Base-by-base conservation (phyloP, 257 asterid genomes). In the Salvia splendens region DNA sequence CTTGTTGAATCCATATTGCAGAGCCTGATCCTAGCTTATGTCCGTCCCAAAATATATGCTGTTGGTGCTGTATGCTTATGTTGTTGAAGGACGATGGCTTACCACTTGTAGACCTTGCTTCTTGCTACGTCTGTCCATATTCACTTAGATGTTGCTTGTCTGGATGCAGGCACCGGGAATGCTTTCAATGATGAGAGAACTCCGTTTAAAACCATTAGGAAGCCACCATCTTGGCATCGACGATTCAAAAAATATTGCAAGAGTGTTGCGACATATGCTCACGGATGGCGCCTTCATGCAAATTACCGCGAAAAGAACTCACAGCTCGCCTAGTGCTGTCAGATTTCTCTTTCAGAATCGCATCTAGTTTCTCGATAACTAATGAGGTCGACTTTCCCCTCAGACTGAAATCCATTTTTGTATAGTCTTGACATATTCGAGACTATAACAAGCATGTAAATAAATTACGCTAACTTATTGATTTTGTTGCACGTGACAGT, bases 221-320 rank as follows among this genome's bases (percentile, higher is more conserved):
- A 89, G 90, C 69, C 98, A 92, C 80, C 98, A 88, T 81, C 89
- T 94, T 11, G 99, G 99, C 32, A 81, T 94, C 0, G 99, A 94
- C 61, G 97, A 91, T 72, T 78, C 96, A 6, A 89, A 80, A 61
- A 91, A 91, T 65, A 85, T 94, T 49, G 88, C 95, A 0, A 83
- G 89, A 74, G 96, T 94, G 45, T 42, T 94, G 76, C 95, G 74
- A 42, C 95, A 33, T 55, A 42, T 94, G 95, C 89, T 88, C 9
- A 54, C 11, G 2, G 99, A 91, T 70, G 99, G 99, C n/a, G 97
- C 97, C 45, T n/a, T 74, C 40, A 1, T 94, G 85, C 86, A 87
- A 73, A 69, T 94, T 1, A 94, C 95, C n/a, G 99, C 99, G 4
- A 77, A 78, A 74, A 79, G 96, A 78, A 0, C 66, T 16, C 51